Evolutionary conservation across 2,329 filamentous ascomycete species (phyloP).

Genomic region (Ascomycota sp.): DNA sequence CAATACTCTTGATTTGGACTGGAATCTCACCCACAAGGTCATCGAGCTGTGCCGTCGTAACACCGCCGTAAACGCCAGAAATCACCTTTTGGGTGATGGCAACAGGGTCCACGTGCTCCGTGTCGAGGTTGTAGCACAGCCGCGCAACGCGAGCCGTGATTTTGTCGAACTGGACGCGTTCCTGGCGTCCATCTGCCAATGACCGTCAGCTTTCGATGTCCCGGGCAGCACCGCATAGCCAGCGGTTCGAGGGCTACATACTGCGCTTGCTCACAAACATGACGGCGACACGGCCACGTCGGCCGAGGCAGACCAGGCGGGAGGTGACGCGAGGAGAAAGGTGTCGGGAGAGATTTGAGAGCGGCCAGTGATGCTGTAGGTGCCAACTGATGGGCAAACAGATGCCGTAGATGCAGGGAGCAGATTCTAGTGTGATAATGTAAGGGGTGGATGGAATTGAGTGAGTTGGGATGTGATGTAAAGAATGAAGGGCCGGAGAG

Average conservation of each 20-base stretch:
- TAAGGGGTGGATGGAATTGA: constrained; percentile 6
- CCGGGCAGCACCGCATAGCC: not conserved
- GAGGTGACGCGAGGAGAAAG: constrained; percentile 5
- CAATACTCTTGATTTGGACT: not conserved
- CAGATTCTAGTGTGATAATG: too few relatives aligned
- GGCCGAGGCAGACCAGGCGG: constrained; percentile 6
- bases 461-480: constrained; percentile 3
- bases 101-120: constrained; percentile 86
- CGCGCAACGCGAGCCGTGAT: constrained; percentile 97
- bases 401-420: too few relatives aligned
- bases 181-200: constrained; percentile 78
- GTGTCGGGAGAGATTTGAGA: constrained; percentile 3
- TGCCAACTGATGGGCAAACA: too few relatives aligned
- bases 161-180: constrained; percentile 99
- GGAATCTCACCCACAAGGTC: constrained; percentile 53
- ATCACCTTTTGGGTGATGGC: constrained; percentile 99
- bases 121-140: constrained; percentile 91
- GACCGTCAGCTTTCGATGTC: constrained; percentile 8
- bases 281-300: constrained; percentile 11
- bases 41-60: constrained; percentile 89
- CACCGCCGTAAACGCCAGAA: constrained; percentile 94
- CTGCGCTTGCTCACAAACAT: constrained; percentile 47
- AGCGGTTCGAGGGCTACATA: constrained; percentile 15
- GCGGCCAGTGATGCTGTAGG: too few relatives aligned
- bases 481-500: not conserved